These are phyloP conservation scores for Thielaviopsis populi DNA, from an alignment of 2,329 filamentous ascomycete genomes.

Conservation along the genomic window DNA sequence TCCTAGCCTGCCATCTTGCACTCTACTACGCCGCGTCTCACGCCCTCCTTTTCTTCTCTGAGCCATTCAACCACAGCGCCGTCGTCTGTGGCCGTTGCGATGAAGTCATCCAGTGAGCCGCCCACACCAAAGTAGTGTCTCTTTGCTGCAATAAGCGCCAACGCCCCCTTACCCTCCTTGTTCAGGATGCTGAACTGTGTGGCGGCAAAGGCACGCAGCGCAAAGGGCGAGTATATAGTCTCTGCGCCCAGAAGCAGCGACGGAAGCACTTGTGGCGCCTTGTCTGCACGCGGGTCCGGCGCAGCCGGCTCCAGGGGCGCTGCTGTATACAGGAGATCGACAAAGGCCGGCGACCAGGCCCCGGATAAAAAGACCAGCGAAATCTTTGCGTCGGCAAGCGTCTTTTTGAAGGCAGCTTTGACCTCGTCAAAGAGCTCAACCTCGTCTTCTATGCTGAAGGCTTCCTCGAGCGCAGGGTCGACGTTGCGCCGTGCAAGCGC, in stretches of 20 bases:
- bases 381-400: constrained; percentile 37
- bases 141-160: constrained; percentile 59
- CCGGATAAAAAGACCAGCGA: constrained; percentile 55
- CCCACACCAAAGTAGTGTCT: constrained; percentile 74
- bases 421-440: constrained; percentile 48
- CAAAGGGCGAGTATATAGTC: constrained; percentile 68
- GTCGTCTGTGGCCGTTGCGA: constrained; percentile 34
- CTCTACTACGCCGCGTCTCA: constrained; percentile 44
- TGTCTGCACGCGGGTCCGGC: neutral
- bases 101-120: constrained; percentile 64
- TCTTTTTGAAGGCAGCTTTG: constrained; percentile 40
- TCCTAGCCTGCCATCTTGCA: constrained; percentile 24
- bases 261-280: constrained; percentile 16
- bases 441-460: constrained; percentile 38
- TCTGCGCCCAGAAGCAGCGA: constrained; percentile 57
- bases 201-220: constrained; percentile 52
- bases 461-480: constrained; percentile 29
- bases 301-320: constrained; percentile 4
- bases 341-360: constrained; percentile 53
- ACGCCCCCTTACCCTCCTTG: constrained; percentile 28
- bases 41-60: constrained; percentile 45
- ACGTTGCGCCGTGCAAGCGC: constrained; percentile 34
- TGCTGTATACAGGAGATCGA: constrained; percentile 37
- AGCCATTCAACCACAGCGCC: constrained; percentile 36
- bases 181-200: constrained; percentile 46